Evolutionary conservation across 305 asterid species (phyloP), one percentile per base, ranked within the genome.

Genomic region (Solanum hybrid): DNA sequence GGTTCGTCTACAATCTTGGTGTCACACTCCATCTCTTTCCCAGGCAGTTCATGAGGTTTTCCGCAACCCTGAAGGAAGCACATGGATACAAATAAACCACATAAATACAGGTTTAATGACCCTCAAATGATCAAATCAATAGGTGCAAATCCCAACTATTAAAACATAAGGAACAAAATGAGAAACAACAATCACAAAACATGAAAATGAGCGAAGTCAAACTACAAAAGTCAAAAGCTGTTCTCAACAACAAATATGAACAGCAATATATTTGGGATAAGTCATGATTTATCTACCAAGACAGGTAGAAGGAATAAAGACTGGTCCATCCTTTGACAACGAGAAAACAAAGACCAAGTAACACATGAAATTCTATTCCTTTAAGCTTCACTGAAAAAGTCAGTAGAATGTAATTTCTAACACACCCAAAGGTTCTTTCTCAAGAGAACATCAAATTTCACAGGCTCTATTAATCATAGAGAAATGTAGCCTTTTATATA

Each of bases 1-100:
- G 91, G 92, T 83, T 87, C 91, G 80, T 93, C 95, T 86, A 90
- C 87, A 69, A 89, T 95, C 91, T 92, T 95, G 91, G 81, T 90
- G 67, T 91, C 96, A 76, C 92, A 89, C 93, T 89, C 92, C 85
- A 86, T 86, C 80, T 92, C 95, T 89, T 93, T 94, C 86, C 83
- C 90, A 87, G 95, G 92, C 91, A 90, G 88, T 88, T 90, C 93
- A 39, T 86, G 90, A 10, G 93, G 89, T 69, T 91, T 94, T 86
- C 92, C 96, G 36, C 94, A 95, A 89, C 95, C 98, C 99, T 97
- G 77, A 61, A 22, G 61, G 39, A 86, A 61, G 34, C 22, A 74
- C 42, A n/a, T 28, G 7, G 90, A 22, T 86, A 20, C 74, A 85
- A 91, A 90, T 87, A 85, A 57, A 85, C 33, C 88, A 57, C 46